Base-by-base conservation (phyloP, 2,329 filamentous ascomycete genomes). In the Epichloe amarillans region DNA sequence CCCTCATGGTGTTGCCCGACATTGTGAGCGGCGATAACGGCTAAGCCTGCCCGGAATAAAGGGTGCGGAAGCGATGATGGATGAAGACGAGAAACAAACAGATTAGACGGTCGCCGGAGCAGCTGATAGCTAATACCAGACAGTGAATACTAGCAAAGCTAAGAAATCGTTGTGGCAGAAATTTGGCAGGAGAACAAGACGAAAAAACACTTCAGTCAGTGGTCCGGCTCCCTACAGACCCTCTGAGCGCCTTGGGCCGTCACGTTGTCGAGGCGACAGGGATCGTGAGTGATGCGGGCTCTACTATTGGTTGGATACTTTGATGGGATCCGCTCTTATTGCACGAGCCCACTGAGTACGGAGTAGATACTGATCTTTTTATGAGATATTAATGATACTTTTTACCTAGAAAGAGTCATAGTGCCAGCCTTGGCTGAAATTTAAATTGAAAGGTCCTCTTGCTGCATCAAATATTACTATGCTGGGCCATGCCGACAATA, bases 1-100 rank as follows among this genome's bases (percentile, higher is more conserved):
- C 82, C 72, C 84, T 77, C 68, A 83, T 74, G 52, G 83, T 86
- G 63, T 74, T 75, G 63, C 71, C 72, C 53, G 76, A 79, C 75
- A 79, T 79, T 63, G 64, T 60, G 60, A 55, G 54, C 12, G 33
- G 26, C 17, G 39, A 19, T 10, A 36, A 46, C 36, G 30, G 42
- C 21, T 15, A 23, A 46, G 47, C 21, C 21, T 42, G 30, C 17
- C 30, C 26, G 15, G 26, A n/a, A 35, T 21, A 44, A 43, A 12
- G 42, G 23, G 4, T 41, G 21, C 15, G 19, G 4, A 47, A 33
- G 33, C 12, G 30, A 47, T 15, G 36, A 30, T 19, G 30, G 38
- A 43, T 43, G 19, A 21, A 15, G 19, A n/a, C 17, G 12, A 42
- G 12, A 26, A 19, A 10, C 7, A 21, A 17, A 39, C 19, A 38